Conservation (phyloP, 805 yeast genomes). For the Metschnikowia henanensis region DNA sequence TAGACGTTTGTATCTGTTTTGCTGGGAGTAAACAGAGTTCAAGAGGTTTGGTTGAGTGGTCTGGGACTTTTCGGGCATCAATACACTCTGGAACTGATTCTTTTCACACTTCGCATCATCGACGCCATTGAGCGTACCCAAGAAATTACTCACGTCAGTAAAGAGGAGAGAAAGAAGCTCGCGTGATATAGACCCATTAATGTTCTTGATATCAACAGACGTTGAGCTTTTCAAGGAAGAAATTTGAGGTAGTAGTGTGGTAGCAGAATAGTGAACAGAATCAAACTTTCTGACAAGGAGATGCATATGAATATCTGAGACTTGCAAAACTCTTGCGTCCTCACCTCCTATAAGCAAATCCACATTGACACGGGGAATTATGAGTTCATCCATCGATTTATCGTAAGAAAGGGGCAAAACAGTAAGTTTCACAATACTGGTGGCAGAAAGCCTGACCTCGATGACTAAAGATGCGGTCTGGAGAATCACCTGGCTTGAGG, state of each 20-base stretch:
- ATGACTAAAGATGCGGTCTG: slow-evolving; percentile 42
- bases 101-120: not conserved
- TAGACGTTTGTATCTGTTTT: slow-evolving; percentile 12
- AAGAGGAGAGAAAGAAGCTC: not conserved
- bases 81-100: too few species aligned
- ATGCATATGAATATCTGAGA: slow-evolving; percentile 27
- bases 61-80: not conserved
- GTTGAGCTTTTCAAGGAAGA: not conserved
- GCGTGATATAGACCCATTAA: slow-evolving; percentile 6
- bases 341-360: not conserved
- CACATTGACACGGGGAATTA: slow-evolving; percentile 30
- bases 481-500: slow-evolving; percentile 27
- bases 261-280: slow-evolving; percentile 5
- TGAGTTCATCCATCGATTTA: slow-evolving; percentile 30
- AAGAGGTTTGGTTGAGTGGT: not conserved
- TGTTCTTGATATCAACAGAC: slow-evolving; percentile 17
- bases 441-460: slow-evolving; percentile 21
- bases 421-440: slow-evolving; percentile 22
- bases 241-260: slow-evolving; percentile 4
- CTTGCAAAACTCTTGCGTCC: slow-evolving; percentile 19
- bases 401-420: slow-evolving; percentile 48
- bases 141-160: not conserved
- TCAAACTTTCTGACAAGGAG: slow-evolving; percentile 28
- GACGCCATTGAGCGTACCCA: not conserved
- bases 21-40: slow-evolving; percentile 11